Conservation (phyloP, 2,329 filamentous ascomycete genomes). For the Aureobasidium mangrovei region DNA sequence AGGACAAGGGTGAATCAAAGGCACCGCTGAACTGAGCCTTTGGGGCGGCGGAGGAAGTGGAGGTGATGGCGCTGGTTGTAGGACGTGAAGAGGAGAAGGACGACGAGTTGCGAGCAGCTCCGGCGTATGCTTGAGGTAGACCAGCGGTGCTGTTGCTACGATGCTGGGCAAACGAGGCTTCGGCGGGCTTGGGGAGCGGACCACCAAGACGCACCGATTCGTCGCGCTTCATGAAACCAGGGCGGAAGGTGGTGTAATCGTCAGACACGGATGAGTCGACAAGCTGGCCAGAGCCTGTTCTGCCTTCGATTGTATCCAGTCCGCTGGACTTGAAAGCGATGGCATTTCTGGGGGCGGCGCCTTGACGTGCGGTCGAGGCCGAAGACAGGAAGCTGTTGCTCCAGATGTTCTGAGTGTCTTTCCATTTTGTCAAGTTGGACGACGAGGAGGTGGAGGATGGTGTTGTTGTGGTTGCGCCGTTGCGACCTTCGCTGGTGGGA, state of each 20-base stretch:
- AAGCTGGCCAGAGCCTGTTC: conserved; percentile 61
- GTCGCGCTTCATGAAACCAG: conserved; percentile 31
- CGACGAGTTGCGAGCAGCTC: conserved; percentile 22
- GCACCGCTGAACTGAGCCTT: conserved; percentile 17
- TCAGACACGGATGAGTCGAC: conserved; percentile 61
- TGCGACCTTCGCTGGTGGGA: conserved; percentile 10
- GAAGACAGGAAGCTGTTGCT: background rate
- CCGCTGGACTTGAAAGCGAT: conserved; percentile 1
- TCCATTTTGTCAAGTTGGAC: conserved; percentile 6
- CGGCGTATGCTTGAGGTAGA: conserved; percentile 26
- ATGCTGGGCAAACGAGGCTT: conserved; percentile 28
- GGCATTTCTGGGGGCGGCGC: background rate
- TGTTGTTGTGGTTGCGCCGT: background rate
- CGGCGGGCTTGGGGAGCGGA: conserved; percentile 16
- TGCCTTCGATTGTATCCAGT: conserved; percentile 38
- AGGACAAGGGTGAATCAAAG: conserved; percentile 18
- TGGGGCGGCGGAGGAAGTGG: conserved; percentile 18
- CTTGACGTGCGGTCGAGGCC: background rate
- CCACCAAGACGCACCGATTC: conserved; percentile 17
- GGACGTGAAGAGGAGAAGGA: conserved; percentile 18
- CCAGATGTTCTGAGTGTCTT: conserved; percentile 7
- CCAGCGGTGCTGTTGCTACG: conserved; percentile 30
- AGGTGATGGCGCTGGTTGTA: background rate
- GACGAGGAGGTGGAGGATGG: background rate
- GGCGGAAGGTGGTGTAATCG: conserved; percentile 46